A percentile compares a stretch with the other conserved stretches of the same genome.
Evolutionary conservation across 345 rosid species (phyloP).

Genomic region (Hibiscus tridactylites): DNA sequence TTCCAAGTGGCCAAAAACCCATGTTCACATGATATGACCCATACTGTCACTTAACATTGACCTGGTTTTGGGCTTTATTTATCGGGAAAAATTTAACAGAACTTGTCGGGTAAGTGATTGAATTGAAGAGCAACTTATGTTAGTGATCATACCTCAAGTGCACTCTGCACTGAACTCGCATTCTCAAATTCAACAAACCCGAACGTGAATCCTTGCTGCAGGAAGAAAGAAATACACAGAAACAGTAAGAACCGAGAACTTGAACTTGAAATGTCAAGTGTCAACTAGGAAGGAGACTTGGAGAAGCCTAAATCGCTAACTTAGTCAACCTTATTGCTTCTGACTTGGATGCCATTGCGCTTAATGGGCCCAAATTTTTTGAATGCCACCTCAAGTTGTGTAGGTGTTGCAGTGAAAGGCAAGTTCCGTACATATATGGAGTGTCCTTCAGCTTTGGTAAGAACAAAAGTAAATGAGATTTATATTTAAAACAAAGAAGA

Average conservation of each 20-base stretch:
- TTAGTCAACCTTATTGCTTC: conserved; percentile 57
- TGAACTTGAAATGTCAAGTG: not conserved
- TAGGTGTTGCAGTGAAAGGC: conserved; percentile 52
- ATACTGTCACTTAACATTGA: not conserved
- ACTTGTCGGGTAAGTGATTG: not conserved
- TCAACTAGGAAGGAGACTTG: not conserved
- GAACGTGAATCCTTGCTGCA: conserved; percentile 57
- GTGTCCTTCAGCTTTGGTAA: conserved; percentile 44
- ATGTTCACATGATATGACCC: not conserved
- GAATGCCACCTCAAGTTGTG: conserved; percentile 60
- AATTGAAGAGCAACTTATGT: not conserved
- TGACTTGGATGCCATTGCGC: conserved; percentile 70
- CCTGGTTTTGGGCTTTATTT: not conserved
- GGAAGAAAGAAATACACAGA: conserved; percentile 7
- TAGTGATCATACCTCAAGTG: conserved; percentile 43
- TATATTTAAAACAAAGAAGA: not conserved
- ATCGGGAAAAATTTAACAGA: not conserved
- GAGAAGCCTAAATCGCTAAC: not conserved
- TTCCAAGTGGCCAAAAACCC: not conserved
- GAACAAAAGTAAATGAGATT: not conserved
- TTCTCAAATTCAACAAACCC: conserved; percentile 68
- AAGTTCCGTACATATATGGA: conserved; percentile 71
- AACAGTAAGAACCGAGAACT: not conserved
- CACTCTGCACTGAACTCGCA: conserved; percentile 40
- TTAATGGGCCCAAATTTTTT: conserved; percentile 75